A percentile compares a stretch with the other conserved stretches of the same genome.
phyloP scores from a whole-genome alignment of 2,329 filamentous ascomycete species.

The Arachnopeziza araneosa region DNA sequence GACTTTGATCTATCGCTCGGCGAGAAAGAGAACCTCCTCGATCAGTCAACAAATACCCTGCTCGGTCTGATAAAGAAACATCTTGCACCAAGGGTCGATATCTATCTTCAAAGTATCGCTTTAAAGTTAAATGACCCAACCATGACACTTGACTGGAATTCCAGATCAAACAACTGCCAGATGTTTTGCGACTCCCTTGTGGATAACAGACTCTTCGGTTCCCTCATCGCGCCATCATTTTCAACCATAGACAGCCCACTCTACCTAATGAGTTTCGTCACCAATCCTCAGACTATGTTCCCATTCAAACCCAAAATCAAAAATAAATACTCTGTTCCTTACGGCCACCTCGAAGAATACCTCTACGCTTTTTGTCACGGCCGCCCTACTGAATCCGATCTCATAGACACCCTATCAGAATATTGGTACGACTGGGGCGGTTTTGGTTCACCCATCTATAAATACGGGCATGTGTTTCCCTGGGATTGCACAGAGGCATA shows the following conservation, averaged over 20 bases:
- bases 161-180: background rate
- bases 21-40: background rate
- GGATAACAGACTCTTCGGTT: background rate
- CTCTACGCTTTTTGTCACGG: constrained; percentile 36
- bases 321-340: constrained; percentile 34
- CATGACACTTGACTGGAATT: background rate
- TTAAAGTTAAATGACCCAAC: background rate
- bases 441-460: constrained; percentile 36
- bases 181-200: background rate
- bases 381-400: constrained; percentile 36
- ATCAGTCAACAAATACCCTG: background rate
- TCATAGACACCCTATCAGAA: constrained; percentile 39
- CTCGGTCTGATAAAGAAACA: background rate
- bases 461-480: constrained; percentile 38
- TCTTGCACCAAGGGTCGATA: background rate
- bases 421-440: constrained; percentile 43
- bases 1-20: background rate
- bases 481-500: constrained; percentile 45
- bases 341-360: constrained; percentile 40
- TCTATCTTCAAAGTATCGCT: background rate
- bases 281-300: background rate
- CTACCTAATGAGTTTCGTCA: background rate
- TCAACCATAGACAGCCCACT: background rate
- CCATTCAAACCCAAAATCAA: constrained; percentile 11
- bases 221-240: background rate